Evolutionary conservation across 192 early-diverging fungal genomes (phyloP).

Genomic region (Coemansia asiatica): DNA sequence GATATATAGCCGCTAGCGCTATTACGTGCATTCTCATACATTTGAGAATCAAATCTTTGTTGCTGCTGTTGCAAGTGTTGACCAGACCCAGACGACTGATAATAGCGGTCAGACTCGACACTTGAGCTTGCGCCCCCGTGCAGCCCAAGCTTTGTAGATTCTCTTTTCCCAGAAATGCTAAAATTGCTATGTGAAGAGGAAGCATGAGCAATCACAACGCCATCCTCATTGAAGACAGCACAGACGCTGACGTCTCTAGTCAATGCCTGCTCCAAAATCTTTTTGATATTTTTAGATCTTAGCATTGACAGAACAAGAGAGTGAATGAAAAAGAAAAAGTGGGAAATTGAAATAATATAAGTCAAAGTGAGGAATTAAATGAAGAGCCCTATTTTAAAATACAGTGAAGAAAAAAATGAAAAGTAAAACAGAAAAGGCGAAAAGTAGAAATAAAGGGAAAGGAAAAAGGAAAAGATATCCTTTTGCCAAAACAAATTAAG

Average conservation of each 20-base stretch:
- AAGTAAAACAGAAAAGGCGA: too few relatives aligned
- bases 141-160: not conserved
- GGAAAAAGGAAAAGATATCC: not conserved
- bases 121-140: not conserved
- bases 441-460: not conserved
- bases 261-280: constrained; percentile 44
- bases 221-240: constrained; percentile 47
- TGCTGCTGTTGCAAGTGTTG: not conserved
- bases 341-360: too few relatives aligned
- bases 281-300: constrained; percentile 43
- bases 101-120: not conserved
- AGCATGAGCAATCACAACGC: constrained; percentile 47
- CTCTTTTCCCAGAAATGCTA: not conserved
- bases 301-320: constrained; percentile 43
- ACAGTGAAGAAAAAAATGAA: not conserved
- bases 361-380: not conserved
- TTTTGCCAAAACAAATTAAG: not conserved
- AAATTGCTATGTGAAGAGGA: constrained; percentile 5
- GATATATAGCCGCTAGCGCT: not conserved
- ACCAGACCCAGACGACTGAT: constrained; percentile 3
- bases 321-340: not conserved
- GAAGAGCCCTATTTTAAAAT: not conserved
- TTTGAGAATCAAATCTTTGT: not conserved
- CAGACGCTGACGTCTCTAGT: constrained; percentile 38
- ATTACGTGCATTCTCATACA: not conserved